Conservation (phyloP, 2,329 filamentous ascomycete species). For the Talaromyces sp. region DNA sequence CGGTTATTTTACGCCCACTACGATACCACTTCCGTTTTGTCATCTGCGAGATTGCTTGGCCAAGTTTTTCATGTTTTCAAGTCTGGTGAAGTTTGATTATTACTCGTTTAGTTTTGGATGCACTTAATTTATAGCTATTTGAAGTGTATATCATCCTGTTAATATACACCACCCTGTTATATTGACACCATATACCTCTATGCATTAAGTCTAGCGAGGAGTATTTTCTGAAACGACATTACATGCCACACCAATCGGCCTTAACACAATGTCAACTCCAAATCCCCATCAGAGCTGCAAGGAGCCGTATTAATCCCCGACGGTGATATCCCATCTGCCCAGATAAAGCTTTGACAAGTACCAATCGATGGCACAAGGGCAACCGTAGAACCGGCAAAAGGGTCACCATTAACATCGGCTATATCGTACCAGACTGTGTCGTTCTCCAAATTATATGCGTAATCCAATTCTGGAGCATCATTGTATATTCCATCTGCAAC, state of each 20-base stretch:
- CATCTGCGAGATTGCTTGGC: background rate
- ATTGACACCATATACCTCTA: background rate
- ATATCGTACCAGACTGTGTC: slow-evolving; percentile 42
- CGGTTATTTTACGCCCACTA: background rate
- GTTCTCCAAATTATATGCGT: slow-evolving; percentile 40
- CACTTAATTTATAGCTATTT: background rate
- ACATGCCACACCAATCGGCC: background rate
- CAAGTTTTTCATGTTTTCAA: background rate
- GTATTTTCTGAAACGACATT: background rate
- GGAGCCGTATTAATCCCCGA: slow-evolving; percentile 31
- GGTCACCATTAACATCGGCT: slow-evolving; percentile 45
- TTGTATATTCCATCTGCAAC: slow-evolving; percentile 32
- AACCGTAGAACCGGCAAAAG: slow-evolving; percentile 34
- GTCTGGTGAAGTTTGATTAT: background rate
- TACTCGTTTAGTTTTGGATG: background rate
- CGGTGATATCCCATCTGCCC: slow-evolving; percentile 33
- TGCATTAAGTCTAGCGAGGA: background rate
- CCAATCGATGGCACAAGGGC: slow-evolving; percentile 24
- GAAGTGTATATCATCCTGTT: background rate
- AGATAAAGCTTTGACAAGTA: slow-evolving; percentile 24
- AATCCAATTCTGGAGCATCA: slow-evolving; percentile 38
- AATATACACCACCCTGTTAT: too few relatives aligned
- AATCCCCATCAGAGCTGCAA: slow-evolving; percentile 22
- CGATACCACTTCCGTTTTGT: slow-evolving; percentile 5
- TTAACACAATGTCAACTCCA: slow-evolving; percentile 23